A percentile compares a stretch with the other conserved stretches of the same genome.
phyloP scores from a whole-genome alignment of 2,329 filamentous ascomycete species.

The Cladophialophora exuberans region DNA sequence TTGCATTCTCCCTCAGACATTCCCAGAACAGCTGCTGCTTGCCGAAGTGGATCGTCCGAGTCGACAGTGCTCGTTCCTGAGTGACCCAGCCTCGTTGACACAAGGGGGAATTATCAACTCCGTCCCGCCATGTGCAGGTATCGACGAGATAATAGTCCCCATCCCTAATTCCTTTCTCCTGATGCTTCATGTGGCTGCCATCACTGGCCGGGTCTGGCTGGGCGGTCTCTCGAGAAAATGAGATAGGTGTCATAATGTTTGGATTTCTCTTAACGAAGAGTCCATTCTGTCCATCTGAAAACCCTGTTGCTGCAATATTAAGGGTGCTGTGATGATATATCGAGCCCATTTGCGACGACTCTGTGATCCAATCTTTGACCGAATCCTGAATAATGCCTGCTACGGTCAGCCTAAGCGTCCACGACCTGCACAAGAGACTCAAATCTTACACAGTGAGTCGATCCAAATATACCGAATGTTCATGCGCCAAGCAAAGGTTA shows the following conservation, averaged over 20 bases:
- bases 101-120: too few relatives aligned
- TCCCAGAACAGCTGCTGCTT: background rate
- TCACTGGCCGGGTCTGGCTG: background rate
- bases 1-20: too few relatives aligned
- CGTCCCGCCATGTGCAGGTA: too few relatives aligned
- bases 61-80: background rate
- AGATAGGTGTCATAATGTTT: background rate
- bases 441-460: background rate
- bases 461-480: background rate
- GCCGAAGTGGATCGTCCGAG: background rate
- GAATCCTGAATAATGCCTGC: background rate
- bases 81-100: background rate
- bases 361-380: background rate
- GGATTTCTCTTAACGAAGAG: too few relatives aligned
- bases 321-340: too few relatives aligned
- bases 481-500: background rate
- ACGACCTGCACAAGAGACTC: too few relatives aligned
- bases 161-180: background rate
- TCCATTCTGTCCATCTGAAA: too few relatives aligned
- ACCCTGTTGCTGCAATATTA: too few relatives aligned
- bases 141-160: too few relatives aligned
- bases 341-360: background rate
- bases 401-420: too few relatives aligned
- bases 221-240: background rate
- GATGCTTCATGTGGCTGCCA: background rate